Evolutionary conservation across 169 alveolate species (phyloP).

Genomic region (Plasmodium vinckei): DNA sequence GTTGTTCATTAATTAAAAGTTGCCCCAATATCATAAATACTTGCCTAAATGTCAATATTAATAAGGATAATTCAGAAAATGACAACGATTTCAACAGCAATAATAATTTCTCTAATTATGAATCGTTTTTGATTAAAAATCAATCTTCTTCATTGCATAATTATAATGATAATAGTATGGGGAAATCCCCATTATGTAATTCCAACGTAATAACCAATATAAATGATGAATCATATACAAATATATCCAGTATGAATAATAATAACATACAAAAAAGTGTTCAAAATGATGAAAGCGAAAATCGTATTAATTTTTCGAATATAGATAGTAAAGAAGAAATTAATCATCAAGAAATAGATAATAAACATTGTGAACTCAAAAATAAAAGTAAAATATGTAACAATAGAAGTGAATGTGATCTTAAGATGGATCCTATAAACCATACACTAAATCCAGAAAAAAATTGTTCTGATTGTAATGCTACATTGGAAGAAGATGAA

Average conservation of each 20-base stretch:
- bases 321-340: conserved; percentile 16
- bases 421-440: background rate
- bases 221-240: background rate
- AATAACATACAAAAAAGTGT: background rate
- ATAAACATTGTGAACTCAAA: conserved; percentile 4
- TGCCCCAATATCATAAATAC: background rate
- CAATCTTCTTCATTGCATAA: background rate
- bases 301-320: background rate
- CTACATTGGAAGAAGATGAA: background rate
- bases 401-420: background rate
- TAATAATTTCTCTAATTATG: background rate
- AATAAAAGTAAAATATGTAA: conserved; percentile 2
- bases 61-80: conserved; percentile 16
- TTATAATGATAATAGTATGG: background rate
- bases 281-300: no score
- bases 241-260: background rate
- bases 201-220: conserved; percentile 6
- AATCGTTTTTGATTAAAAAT: conserved; percentile 3
- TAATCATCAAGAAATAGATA: background rate
- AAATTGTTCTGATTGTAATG: background rate
- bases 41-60: conserved; percentile 7
- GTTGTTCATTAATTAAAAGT: conserved; percentile 2
- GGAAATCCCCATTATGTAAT: background rate
- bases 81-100: background rate
- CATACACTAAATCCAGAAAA: background rate